Conservation (phyloP, 1,284 basidiomycete species). For the Tylopilus sp. region DNA sequence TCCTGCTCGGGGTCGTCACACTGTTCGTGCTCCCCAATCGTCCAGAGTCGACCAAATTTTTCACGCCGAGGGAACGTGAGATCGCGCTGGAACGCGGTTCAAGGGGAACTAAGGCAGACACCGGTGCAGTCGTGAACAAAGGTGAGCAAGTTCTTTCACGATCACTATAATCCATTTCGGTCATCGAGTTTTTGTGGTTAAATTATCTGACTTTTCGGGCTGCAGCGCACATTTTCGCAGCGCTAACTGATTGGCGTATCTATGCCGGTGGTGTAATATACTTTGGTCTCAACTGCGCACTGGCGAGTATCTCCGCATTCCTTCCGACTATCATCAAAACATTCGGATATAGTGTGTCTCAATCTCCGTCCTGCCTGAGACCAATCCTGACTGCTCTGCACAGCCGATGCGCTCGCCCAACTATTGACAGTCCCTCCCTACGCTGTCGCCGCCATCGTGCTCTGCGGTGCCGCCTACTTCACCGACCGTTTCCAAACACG, state of each 20-base stretch:
- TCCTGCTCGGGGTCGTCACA: slow-evolving; percentile 77
- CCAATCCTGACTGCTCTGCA: not conserved
- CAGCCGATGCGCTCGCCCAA: slow-evolving; percentile 69
- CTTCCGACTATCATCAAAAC: slow-evolving; percentile 86
- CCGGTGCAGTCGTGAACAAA: slow-evolving; percentile 74
- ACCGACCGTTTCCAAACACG: slow-evolving; percentile 83
- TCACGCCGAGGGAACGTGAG: slow-evolving; percentile 77
- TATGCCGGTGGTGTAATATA: slow-evolving; percentile 75
- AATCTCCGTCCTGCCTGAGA: not conserved
- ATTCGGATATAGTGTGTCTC: slow-evolving; percentile 66
- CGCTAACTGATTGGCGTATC: slow-evolving; percentile 75
- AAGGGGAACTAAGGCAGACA: slow-evolving; percentile 73
- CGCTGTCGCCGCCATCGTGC: slow-evolving; percentile 76
- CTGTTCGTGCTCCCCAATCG: slow-evolving; percentile 79
- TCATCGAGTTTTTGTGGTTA: not conserved
- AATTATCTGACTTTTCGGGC: not conserved
- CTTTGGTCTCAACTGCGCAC: slow-evolving; percentile 81
- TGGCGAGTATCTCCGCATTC: slow-evolving; percentile 87
- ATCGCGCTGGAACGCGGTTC: slow-evolving; percentile 83
- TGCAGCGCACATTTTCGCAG: slow-evolving; percentile 70
- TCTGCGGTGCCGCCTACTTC: slow-evolving; percentile 70
- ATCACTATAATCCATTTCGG: not conserved
- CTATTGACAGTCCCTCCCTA: slow-evolving; percentile 87
- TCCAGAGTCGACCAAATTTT: slow-evolving; percentile 78
- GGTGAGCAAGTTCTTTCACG: slow-evolving; percentile 51